Evolutionary conservation across 2,329 filamentous ascomycete species (phyloP).

Genomic region (Tolypocladium tropicale): DNA sequence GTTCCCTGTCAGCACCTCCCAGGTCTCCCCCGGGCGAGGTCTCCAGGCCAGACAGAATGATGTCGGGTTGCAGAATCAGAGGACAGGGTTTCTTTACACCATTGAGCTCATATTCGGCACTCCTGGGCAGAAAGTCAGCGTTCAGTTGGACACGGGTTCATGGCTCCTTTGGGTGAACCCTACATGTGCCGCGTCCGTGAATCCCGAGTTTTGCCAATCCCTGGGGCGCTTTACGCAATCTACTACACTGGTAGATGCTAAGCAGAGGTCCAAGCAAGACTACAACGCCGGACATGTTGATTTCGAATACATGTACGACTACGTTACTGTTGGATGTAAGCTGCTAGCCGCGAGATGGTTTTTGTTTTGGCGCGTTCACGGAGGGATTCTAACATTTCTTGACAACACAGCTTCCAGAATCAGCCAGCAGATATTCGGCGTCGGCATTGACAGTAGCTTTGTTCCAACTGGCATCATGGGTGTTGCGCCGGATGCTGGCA

Average conservation of each 20-base stretch:
- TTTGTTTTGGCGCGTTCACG: too few species aligned
- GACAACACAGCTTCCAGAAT: slow-evolving; percentile 4
- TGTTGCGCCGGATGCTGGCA: slow-evolving; percentile 10
- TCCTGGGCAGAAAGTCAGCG: slow-evolving; percentile 15
- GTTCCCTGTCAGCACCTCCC: slow-evolving; percentile 4
- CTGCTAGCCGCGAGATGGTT: too few species aligned
- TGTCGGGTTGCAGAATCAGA: slow-evolving; percentile 2
- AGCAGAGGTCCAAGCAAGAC: neutral
- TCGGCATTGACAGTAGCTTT: slow-evolving; percentile 10
- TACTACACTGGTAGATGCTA: slow-evolving; percentile 3
- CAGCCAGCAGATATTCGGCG: slow-evolving; percentile 12
- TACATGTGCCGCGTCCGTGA: slow-evolving; percentile 11
- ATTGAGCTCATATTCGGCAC: slow-evolving; percentile 18
- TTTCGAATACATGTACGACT: slow-evolving; percentile 9
- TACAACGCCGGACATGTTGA: slow-evolving; percentile 8
- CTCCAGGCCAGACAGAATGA: slow-evolving; percentile 5
- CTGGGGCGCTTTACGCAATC: slow-evolving; percentile 6
- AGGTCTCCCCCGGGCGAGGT: neutral
- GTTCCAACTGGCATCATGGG: slow-evolving; percentile 16
- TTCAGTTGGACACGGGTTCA: slow-evolving; percentile 21
- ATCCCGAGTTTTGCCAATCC: slow-evolving; percentile 7
- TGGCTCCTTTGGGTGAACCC: slow-evolving; percentile 24
- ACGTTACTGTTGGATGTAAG: slow-evolving; percentile 12
- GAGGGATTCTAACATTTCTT: too few species aligned
- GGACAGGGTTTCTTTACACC: slow-evolving; percentile 12